phyloP scores from a whole-genome alignment of 2,329 filamentous ascomycete species.

The Nigrograna mackinnonii region DNA sequence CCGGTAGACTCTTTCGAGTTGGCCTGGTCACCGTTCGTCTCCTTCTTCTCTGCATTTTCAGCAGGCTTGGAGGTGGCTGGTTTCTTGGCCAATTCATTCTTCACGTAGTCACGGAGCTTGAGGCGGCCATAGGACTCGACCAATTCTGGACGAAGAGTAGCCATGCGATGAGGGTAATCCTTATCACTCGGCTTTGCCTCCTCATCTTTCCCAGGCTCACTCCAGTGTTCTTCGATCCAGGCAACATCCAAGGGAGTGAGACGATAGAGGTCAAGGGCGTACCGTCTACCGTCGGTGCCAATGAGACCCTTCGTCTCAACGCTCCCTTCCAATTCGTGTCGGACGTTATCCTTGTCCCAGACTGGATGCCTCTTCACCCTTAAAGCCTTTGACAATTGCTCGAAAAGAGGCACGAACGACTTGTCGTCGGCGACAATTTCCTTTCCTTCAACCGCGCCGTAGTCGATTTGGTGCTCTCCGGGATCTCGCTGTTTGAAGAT shows the following conservation, averaged over 20 bases:
- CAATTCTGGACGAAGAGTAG: slow-evolving; percentile 86
- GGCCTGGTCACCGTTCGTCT: slow-evolving; percentile 20
- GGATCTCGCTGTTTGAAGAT: slow-evolving; percentile 99
- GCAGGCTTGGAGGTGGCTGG: slow-evolving; percentile 22
- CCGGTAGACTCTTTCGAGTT: slow-evolving; percentile 25
- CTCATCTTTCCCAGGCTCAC: slow-evolving; percentile 44
- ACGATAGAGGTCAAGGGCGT: slow-evolving; percentile 95
- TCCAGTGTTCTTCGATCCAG: slow-evolving; percentile 81
- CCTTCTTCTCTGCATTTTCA: slow-evolving; percentile 36
- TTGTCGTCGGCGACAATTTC: slow-evolving; percentile 91
- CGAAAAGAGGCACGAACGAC: slow-evolving; percentile 80
- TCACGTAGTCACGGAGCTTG: slow-evolving; percentile 89
- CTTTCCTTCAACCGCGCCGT: slow-evolving; percentile 96
- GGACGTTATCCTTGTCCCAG: slow-evolving; percentile 94
- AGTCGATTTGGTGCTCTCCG: slow-evolving; percentile 98
- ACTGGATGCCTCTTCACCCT: slow-evolving; percentile 94
- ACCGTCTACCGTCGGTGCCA: slow-evolving; percentile 94
- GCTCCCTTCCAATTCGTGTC: slow-evolving; percentile 89
- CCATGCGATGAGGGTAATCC: slow-evolving; percentile 93
- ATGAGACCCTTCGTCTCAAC: slow-evolving; percentile 98
- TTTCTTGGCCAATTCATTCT: slow-evolving; percentile 65
- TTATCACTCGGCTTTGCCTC: slow-evolving; percentile 53
- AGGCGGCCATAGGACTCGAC: slow-evolving; percentile 82
- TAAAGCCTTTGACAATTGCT: slow-evolving; percentile 87
- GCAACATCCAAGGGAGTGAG: slow-evolving; percentile 88